A percentile compares a stretch with the other conserved stretches of the same genome.
Conservation (phyloP, 2,329 filamentous ascomycete species). For the Aspergillus ochraceoroseus region DNA sequence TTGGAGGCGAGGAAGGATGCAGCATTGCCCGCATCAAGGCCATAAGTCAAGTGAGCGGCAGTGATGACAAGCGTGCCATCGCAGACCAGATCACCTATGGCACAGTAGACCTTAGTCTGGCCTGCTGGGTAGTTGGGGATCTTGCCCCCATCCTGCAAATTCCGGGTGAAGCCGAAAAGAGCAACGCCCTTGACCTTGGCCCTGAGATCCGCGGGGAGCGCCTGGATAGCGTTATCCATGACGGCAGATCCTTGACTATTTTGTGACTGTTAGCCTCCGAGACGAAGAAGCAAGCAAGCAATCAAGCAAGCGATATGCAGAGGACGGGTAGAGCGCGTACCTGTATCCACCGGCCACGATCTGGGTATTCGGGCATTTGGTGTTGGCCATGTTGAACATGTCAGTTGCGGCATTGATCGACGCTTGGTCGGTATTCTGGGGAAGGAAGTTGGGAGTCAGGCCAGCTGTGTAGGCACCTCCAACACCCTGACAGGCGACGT, state of each 20-base stretch:
- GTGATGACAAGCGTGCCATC: conserved; percentile 18
- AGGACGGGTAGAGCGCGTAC: no score
- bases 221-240: no score
- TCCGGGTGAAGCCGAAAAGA: conserved; percentile 38
- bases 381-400: conserved; percentile 41
- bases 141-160: conserved; percentile 17
- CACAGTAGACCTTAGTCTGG: conserved; percentile 20
- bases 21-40: conserved; percentile 13
- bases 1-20: conserved; percentile 14
- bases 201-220: conserved; percentile 17
- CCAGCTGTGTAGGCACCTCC: conserved; percentile 40
- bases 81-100: conserved; percentile 19
- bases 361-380: conserved; percentile 44
- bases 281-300: no score
- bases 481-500: conserved; percentile 44
- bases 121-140: conserved; percentile 22
- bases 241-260: conserved; percentile 34
- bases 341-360: conserved; percentile 45
- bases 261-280: no score
- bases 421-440: conserved; percentile 34
- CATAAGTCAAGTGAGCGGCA: conserved; percentile 18
- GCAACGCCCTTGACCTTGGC: conserved; percentile 39
- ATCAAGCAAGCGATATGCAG: no score
- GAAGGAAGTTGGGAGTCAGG: conserved; percentile 37
- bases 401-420: conserved; percentile 41